phyloP scores from a whole-genome alignment of 2,329 filamentous ascomycete species.

The Balansia obtecta region DNA sequence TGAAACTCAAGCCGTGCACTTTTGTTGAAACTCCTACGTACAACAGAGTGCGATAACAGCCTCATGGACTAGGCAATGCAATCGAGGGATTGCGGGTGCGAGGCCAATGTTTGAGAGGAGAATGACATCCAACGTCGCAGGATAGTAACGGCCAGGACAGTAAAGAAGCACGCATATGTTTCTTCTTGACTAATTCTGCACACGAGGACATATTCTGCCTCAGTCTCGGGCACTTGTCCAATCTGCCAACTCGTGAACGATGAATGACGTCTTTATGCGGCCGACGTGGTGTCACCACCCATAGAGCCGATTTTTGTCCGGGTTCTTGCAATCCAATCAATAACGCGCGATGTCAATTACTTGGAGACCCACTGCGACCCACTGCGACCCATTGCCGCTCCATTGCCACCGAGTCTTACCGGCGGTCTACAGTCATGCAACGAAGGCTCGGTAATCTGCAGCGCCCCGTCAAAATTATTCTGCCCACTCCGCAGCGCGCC shows the following conservation, averaged over 20 bases:
- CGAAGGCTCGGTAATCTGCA: not conserved
- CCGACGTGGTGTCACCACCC: too few species aligned
- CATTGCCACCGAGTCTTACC: not conserved
- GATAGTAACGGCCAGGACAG: too few species aligned
- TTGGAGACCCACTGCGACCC: not conserved
- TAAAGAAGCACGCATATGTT: not conserved
- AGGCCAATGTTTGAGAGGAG: too few species aligned
- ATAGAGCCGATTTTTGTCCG: too few species aligned
- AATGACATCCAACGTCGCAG: too few species aligned
- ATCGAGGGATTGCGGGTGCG: too few species aligned
- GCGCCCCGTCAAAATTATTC: not conserved
- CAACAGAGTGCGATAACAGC: too few species aligned
- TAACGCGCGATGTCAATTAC: too few species aligned
- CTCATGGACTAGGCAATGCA: too few species aligned
- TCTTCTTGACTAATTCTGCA: too few species aligned
- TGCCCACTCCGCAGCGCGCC: not conserved
- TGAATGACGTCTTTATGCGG: not conserved
- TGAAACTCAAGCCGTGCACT: conserved; percentile 23
- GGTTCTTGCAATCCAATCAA: not conserved
- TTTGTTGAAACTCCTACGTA: not conserved
- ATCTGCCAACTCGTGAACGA: not conserved
- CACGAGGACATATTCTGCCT: not conserved
- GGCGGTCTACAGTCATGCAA: not conserved
- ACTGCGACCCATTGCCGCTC: not conserved
- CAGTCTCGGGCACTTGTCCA: not conserved